Conservation (phyloP, 768 basidiomycete genomes). For the Tricholoma terreum region DNA sequence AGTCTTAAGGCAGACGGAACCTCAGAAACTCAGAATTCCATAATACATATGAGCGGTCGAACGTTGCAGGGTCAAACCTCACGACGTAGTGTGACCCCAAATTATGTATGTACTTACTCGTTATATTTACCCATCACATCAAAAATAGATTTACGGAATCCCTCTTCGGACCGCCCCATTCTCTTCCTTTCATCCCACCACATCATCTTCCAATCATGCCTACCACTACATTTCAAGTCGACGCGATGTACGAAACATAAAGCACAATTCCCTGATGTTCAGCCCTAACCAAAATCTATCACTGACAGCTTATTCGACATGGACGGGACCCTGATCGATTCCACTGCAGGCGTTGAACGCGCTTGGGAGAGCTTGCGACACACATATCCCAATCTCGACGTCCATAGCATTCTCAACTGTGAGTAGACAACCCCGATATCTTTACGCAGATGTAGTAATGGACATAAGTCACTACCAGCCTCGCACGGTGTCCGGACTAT, state of each 20-base stretch:
- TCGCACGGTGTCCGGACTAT: constrained; percentile 82
- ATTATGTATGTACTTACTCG: too few species aligned
- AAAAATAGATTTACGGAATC: too few species aligned
- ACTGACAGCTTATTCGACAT: constrained; percentile 67
- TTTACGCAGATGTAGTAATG: background rate
- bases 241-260: constrained; percentile 40
- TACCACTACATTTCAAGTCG: constrained; percentile 31
- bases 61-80: too few species aligned
- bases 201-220: constrained; percentile 28
- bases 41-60: too few species aligned
- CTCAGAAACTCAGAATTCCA: too few species aligned
- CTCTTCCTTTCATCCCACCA: too few species aligned
- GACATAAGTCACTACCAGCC: constrained; percentile 48
- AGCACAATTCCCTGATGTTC: constrained; percentile 6
- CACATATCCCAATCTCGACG: constrained; percentile 64
- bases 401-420: constrained; percentile 62
- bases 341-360: constrained; percentile 75
- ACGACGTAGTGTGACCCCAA: too few species aligned
- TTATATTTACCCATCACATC: too few species aligned
- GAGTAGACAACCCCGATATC: constrained; percentile 18
- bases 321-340: constrained; percentile 83
- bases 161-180: too few species aligned
- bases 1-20: too few species aligned
- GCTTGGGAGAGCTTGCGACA: constrained; percentile 80
- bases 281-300: background rate